phyloP scores from a whole-genome alignment of 2,329 filamentous ascomycete genomes.

The Malbranchea zuffiana region DNA sequence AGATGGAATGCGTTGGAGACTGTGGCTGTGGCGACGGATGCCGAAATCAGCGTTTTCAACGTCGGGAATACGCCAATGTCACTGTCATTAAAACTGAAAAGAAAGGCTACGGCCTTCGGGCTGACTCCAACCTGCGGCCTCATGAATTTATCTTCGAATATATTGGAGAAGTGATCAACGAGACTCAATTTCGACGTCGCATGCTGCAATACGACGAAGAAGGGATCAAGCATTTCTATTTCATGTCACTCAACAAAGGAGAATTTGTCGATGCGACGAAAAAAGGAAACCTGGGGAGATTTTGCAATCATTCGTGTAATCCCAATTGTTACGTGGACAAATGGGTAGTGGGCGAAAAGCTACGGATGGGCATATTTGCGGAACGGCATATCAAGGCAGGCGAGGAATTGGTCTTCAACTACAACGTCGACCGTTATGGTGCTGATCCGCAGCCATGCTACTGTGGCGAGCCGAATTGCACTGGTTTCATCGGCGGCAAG shows the following conservation, averaged over 20 bases:
- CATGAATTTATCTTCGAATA: conserved; percentile 97
- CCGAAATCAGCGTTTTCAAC: conserved; percentile 91
- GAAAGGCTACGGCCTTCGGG: conserved; percentile 86
- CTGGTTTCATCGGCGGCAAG: conserved; percentile 92
- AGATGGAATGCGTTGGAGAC: conserved; percentile 86
- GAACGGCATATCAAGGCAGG: conserved; percentile 72
- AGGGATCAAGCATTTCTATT: conserved; percentile 98
- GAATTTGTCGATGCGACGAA: conserved; percentile 98
- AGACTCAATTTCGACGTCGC: conserved; percentile 74
- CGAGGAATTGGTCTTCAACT: conserved; percentile 97
- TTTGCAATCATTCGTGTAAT: conserved; percentile 98
- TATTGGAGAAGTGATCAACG: conserved; percentile 95
- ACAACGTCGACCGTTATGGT: conserved; percentile 97
- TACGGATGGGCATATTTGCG: conserved; percentile 98
- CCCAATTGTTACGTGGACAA: conserved; percentile 99
- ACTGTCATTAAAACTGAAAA: conserved; percentile 96
- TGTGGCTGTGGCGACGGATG: conserved; percentile 81
- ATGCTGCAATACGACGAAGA: conserved; percentile 92
- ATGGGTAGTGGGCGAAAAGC: conserved; percentile 94
- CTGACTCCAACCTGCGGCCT: conserved; percentile 62
- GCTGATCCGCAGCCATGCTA: conserved; percentile 96
- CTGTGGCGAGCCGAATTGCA: conserved; percentile 87
- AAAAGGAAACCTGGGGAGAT: conserved; percentile 87
- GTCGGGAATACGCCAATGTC: conserved; percentile 78
- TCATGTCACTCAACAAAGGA: conserved; percentile 94